Evolutionary conservation across 345 rosid genomes (phyloP), one percentile per base, ranked within the genome.

Genomic region (Camelina sativa): DNA sequence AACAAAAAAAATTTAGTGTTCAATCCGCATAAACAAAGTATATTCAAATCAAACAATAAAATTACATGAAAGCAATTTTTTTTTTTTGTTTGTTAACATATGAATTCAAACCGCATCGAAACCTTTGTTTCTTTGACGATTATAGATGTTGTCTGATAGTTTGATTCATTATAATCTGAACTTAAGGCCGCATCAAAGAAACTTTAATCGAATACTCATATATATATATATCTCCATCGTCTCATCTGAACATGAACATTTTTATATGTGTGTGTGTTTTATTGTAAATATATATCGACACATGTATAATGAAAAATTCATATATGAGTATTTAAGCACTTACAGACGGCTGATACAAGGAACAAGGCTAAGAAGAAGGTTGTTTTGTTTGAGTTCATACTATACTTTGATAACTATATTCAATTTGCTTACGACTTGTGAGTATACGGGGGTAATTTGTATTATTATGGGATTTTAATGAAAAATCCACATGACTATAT

Each of bases 291-390:
- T 25, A 13, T 54, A 6, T 54, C 25, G 5, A 25, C 28, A 54
- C 1, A 54, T 54, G 9, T 23, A 11, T 23, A 23, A 50, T 17
- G 54, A 17, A 17, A 22, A 22, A 53, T 25, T 54, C 13, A 9
- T 54, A 12, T 25, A 12, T 4, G 5, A 57, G 35, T 32, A 1
- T 11, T 3, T 4, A 35, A 17, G 8, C 35, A 58, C 63, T 58
- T 58, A 58, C 63, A 16, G 8, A 57, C n/a, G 41, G 22, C 28
- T 17, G 12, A 35, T 37, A 59, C 46, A 17, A 59, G 64, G 64
- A 59, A 59, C 23, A 59, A 17, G 8, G 6, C 46, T 16, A 37
- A 17, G 64, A 37, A 59, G 28, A 59, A 59, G 28, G n/a, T 37
- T 17, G 1, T 6, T 59, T 37, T 59, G 46, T 37, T 37, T 17